Base-by-base conservation (phyloP, 1,284 basidiomycete species). In the Wallemia hederae region DNA sequence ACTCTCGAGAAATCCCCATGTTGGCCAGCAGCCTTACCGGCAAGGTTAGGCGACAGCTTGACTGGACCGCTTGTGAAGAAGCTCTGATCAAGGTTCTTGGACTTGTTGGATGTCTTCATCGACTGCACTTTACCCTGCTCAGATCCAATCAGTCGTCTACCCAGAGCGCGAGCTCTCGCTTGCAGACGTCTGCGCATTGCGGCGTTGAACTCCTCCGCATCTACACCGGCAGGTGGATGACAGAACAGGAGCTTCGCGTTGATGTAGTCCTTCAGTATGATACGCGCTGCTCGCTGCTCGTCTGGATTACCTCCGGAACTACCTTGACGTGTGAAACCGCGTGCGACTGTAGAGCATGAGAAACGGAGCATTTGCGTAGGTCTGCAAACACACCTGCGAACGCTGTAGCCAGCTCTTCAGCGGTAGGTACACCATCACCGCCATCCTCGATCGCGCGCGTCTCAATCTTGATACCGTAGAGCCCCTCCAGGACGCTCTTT, bases 241-340 rank as follows among this genome's bases (percentile, higher is more conserved):
- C 85, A 86, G 70, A 80, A 97, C 7, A 98, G 75, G 0, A 99
- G 77, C 66, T 87, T 89, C 33, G 87, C 94, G 66, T 86, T 91
- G 64, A 98, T 89, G 67, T 96, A 98, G 73, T 99, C 94, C 72
- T 99, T 99, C 61, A 99, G 77, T 61, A 99, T 78, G 68, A 85
- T 85, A 62, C 94, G 80, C 15, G 92, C 87, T 0, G 92, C 82
- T 60, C 90, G 81, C 24, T 91, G 88, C 70, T 96, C 91, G 69
- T 99, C 94, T 1, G 94, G 91, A 70, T 92, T 94, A 59, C 94
- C 94, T 72, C 92, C 88, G 0, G 92, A 90, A n/a, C 39, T 49
- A n/a, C 39, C 39, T 11, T 91, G 81, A 58, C 92, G 81, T 65
- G 83, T 85, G 71, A 85, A 92, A 26, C 94, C 94, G 66, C 92